Percentiles rank a stretch among this genome's conserved stretches.
Evolutionary conservation across 306 rosid species (phyloP).

Genomic region (Prunus davidiana): DNA sequence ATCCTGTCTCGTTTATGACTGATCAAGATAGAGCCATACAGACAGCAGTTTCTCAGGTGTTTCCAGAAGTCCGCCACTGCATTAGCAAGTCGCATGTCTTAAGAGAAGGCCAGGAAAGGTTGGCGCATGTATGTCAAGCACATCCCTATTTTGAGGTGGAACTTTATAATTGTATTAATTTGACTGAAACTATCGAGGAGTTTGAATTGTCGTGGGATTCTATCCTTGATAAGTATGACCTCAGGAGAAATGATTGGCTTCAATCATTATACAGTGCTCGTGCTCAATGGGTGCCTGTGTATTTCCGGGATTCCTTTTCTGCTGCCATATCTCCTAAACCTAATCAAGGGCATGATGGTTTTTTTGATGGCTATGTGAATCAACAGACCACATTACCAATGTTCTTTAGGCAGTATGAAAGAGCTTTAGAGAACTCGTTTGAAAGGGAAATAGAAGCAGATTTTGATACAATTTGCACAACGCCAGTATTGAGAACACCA

Average conservation of each 20-base stretch:
- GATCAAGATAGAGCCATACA: constrained; percentile 81
- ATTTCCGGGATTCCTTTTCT: constrained; percentile 80
- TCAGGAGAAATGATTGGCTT: constrained; percentile 79
- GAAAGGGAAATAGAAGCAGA: constrained; percentile 88
- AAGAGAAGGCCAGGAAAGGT: constrained; percentile 89
- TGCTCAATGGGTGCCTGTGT: constrained; percentile 85
- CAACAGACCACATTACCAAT: constrained; percentile 79
- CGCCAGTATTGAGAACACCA: constrained; percentile 77
- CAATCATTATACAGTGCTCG: constrained; percentile 70
- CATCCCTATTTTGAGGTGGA: constrained; percentile 80
- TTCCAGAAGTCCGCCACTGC: constrained; percentile 83
- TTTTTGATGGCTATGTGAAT: constrained; percentile 82
- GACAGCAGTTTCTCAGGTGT: constrained; percentile 72
- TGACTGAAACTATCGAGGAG: constrained; percentile 89
- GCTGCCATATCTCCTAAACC: constrained; percentile 67
- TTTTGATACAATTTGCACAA: constrained; percentile 73
- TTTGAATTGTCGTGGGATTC: constrained; percentile 82
- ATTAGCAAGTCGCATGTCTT: constrained; percentile 85
- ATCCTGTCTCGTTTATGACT: constrained; percentile 71
- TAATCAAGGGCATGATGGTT: constrained; percentile 61
- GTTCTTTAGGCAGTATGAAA: constrained; percentile 91
- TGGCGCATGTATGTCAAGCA: constrained; percentile 66
- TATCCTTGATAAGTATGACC: constrained; percentile 74
- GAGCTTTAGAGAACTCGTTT: constrained; percentile 73
- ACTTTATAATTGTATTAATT: constrained; percentile 81